These are phyloP conservation scores for Aspergillus sp. DNA, from an alignment of 2,329 filamentous ascomycete genomes.

Conservation along the genomic window DNA sequence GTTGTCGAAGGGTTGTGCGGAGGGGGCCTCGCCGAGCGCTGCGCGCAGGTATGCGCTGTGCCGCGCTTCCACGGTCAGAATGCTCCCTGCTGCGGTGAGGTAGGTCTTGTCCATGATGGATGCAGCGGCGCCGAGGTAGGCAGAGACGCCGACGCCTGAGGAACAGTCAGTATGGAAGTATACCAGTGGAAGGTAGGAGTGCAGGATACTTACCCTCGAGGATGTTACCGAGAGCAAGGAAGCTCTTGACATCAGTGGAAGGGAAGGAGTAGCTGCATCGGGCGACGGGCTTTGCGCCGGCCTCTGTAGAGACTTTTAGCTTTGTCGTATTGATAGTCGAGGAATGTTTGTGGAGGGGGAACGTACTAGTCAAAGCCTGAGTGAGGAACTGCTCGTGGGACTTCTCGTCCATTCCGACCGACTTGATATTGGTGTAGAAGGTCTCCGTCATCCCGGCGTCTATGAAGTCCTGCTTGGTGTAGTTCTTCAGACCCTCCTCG, in stretches of 20 bases:
- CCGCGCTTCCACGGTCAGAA: constrained; percentile 65
- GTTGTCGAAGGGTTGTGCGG: constrained; percentile 60
- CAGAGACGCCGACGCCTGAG: constrained; percentile 53
- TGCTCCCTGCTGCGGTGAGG: constrained; percentile 60
- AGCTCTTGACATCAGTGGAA: constrained; percentile 48
- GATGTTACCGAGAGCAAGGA: constrained; percentile 54
- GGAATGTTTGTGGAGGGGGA: too few species aligned
- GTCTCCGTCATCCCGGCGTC: constrained; percentile 51
- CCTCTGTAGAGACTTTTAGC: constrained; percentile 22
- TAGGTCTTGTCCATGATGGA: constrained; percentile 58
- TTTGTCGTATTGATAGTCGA: too few species aligned
- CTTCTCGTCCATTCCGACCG: constrained; percentile 58
- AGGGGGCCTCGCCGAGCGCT: constrained; percentile 51
- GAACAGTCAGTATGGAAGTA: not conserved
- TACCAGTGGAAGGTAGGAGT: not conserved
- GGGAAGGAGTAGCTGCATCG: constrained; percentile 60
- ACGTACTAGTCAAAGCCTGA: constrained; percentile 37
- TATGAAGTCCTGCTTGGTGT: constrained; percentile 52
- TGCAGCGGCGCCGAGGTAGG: constrained; percentile 63
- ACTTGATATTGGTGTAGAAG: constrained; percentile 60
- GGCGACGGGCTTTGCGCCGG: constrained; percentile 52
- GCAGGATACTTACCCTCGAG: constrained; percentile 46
- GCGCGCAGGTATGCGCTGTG: constrained; percentile 63
- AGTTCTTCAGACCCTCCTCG: constrained; percentile 58
- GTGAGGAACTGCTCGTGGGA: constrained; percentile 59